Evolutionary conservation across 371 early-diverging fungal species (phyloP).

Genomic region (Actinomortierella wolfii): DNA sequence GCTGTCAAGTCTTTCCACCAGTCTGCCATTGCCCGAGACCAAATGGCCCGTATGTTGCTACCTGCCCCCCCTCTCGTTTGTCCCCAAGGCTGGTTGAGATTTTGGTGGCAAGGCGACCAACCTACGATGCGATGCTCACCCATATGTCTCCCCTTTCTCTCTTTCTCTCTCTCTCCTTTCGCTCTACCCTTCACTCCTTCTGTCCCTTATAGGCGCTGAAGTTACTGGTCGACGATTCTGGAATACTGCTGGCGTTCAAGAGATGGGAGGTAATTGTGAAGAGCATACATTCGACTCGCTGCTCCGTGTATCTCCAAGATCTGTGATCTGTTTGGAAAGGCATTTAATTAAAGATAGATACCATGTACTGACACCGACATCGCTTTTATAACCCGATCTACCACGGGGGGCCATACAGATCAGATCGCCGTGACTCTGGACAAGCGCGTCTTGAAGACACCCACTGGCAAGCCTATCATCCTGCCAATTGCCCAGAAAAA

Average conservation of each 20-base stretch:
- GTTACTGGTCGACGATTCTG: constrained; percentile 76
- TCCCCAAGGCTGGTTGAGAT: no score
- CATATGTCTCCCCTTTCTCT: background rate
- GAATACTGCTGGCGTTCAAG: constrained; percentile 69
- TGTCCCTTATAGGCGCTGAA: constrained; percentile 51
- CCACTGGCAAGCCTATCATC: constrained; percentile 70
- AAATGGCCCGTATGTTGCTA: constrained; percentile 45
- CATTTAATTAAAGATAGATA: no score
- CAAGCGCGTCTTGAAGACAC: constrained; percentile 82
- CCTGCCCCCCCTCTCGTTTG: no score
- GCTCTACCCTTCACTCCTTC: background rate
- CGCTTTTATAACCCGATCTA: no score
- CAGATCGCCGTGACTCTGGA: constrained; percentile 75
- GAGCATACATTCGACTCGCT: no score
- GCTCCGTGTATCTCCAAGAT: no score
- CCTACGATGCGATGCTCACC: no score
- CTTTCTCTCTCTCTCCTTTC: constrained; percentile 5
- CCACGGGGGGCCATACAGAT: constrained; percentile 52
- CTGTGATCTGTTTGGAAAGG: no score
- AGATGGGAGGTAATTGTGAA: constrained; percentile 61
- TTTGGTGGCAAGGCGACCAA: no score
- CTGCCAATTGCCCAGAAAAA: constrained; percentile 60
- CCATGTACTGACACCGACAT: no score
- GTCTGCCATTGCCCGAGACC: no score
- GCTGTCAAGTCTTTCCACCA: no score